Base-by-base conservation (phyloP, 2,329 filamentous ascomycete species). In the Bipolaris sorokiniana region DNA sequence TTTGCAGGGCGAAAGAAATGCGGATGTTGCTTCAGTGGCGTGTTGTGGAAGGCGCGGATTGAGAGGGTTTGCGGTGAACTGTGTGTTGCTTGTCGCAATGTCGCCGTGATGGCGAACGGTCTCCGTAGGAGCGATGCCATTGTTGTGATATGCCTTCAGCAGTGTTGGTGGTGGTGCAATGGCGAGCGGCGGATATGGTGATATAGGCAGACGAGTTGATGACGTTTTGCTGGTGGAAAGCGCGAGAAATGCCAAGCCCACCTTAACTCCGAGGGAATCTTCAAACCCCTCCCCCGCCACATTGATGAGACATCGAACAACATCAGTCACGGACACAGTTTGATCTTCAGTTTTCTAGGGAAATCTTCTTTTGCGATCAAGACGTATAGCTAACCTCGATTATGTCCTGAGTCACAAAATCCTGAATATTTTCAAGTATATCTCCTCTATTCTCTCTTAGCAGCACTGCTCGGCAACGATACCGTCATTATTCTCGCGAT, bases 61-160 rank as follows among this genome's bases (percentile, higher is more conserved):
- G 83, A 76, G 52, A 81, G 77, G 65, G 68, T 65, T 49, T 68
- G 69, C 80, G 84, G 78, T 48, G 79, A 67, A 59, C 77, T 78
- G 41, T 81, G 79, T 40, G 81, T 77, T n/a, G 64, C 79, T 51
- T 84, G 86, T 75, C 81, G 83, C 66, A 90, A 74, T 36, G 83
- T 82, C 61, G 83, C 79, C 42, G 86, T 80, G 62, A 90, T 79
- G 72, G 85, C 83, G 67, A 90, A 88, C 16, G 88, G 87, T 64
- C 86, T 84, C 72, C 85, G 82, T 63, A 89, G 79, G 54, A 87
- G 77, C 74, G 87, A 88, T 56, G 87, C 84, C 88, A 90, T 90
- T 64, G 63, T 80, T 46, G 37, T 54, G 51, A 48, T 38, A 13
- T 59, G 45, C 44, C 28, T 50, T 16, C 51, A 23, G 54, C 44